These are phyloP conservation scores for Amauroascus verrucosus DNA, from an alignment of 2,329 filamentous ascomycete species.

Conservation along the genomic window DNA sequence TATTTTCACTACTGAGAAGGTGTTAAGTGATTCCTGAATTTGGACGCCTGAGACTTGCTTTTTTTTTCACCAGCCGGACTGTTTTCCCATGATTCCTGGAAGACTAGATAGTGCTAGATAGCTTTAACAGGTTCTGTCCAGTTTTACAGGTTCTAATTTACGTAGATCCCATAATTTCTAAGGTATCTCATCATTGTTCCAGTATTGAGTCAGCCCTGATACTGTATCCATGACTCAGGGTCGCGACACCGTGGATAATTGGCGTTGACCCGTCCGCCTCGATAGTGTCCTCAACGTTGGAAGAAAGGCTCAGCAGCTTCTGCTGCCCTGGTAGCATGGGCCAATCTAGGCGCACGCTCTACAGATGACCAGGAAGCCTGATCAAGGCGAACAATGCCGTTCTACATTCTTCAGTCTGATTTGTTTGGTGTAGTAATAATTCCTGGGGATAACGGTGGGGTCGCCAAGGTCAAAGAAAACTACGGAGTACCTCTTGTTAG, in stretches of 20 bases:
- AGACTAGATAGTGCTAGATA: slow-evolving; percentile 10
- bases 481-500: too few relatives aligned
- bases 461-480: too few relatives aligned
- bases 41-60: neutral
- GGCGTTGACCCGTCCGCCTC: neutral
- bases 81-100: neutral
- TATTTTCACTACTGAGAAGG: neutral
- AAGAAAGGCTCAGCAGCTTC: neutral
- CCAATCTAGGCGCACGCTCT: neutral
- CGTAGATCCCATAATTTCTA: neutral
- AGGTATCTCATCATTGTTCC: too few relatives aligned
- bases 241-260: too few relatives aligned
- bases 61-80: neutral
- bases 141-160: neutral
- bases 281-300: neutral
- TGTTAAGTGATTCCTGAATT: neutral
- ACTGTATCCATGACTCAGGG: too few relatives aligned
- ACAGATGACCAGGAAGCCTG: neutral
- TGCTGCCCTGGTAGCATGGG: too few relatives aligned
- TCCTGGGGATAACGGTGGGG: too few relatives aligned
- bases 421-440: too few relatives aligned
- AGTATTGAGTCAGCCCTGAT: too few relatives aligned
- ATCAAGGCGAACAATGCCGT: too few relatives aligned
- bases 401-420: too few relatives aligned
- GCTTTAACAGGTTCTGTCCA: neutral